Conservation (phyloP, 306 rosid genomes). For the Mimosa bimucronata region DNA sequence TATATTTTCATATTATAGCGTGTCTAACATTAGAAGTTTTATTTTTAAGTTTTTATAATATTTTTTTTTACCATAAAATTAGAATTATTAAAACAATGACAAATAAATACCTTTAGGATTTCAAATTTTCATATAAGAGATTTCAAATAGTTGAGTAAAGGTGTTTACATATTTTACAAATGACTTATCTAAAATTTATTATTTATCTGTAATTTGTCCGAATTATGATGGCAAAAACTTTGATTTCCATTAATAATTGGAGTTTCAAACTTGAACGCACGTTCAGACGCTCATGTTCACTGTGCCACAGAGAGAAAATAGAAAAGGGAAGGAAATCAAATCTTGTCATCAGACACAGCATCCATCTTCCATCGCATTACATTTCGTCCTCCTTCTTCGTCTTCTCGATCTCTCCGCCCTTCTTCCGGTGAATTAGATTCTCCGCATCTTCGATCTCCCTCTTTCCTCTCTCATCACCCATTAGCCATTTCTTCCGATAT, state of each 20-base stretch:
- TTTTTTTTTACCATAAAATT: no score
- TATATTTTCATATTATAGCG: neutral
- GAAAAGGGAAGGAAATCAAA: conserved; percentile 34
- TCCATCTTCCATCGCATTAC: neutral
- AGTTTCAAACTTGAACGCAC: conserved; percentile 36
- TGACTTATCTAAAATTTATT: no score
- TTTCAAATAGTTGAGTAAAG: no score
- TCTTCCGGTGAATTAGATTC: conserved; percentile 8
- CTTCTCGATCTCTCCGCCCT: conserved; percentile 54
- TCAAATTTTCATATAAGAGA: no score
- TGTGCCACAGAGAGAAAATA: conserved; percentile 39
- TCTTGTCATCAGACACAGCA: conserved; percentile 29
- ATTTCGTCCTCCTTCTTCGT: conserved; percentile 44
- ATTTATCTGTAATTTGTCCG: no score
- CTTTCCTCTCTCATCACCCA: neutral
- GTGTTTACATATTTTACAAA: no score
- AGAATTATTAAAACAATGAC: no score
- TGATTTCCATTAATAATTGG: neutral
- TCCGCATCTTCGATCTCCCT: conserved; percentile 27
- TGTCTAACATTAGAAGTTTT: no score
- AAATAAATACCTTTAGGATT: no score
- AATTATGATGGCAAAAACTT: neutral
- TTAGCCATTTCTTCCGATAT: conserved; percentile 44
- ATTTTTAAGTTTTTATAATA: no score
- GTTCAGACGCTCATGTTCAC: conserved; percentile 27